Evolutionary conservation across 2,329 filamentous ascomycete species (phyloP), one percentile per base, ranked within the genome.

Genomic region (Colletotrichum sp.): DNA sequence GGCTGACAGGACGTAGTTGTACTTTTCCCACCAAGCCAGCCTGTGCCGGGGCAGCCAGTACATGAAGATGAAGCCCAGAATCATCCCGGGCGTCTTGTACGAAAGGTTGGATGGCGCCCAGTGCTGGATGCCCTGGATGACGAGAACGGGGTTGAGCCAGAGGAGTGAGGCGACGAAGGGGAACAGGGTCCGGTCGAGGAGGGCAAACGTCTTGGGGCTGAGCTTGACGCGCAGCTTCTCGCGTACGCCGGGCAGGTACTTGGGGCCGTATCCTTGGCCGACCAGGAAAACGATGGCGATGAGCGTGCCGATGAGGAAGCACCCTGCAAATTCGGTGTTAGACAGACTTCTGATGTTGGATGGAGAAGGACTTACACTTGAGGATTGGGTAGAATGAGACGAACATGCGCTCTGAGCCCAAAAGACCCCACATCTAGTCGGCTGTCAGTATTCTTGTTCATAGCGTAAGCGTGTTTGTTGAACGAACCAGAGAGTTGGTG

Each of bases 1-100:
- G 0, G 87, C 85, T 12, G 85, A 87, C 5, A 88, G 79, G 5
- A 87, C 83, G 78, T 87, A 88, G 79, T 88, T 88, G 80, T 88
- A 89, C 82, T 88, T 86, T 62, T 85, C 82, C 85, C 86, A 88
- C 85, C 86, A 88, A 2, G 86, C 85, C 64, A 85, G 77, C 15
- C 82, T 80, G 70, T 84, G 82, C 16, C 84, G 79, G 2, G 84
- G 84, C 3, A 88, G 78, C 80, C 83, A 86, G 79, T 86, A 86
- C 86, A 87, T 87, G 82, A 87, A 87, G 71, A 87, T 78, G 68
- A 82, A 86, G 1, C 82, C 82, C 44, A 88, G 77, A 19, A 86
- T 83, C 74, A 88, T 82, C 29, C 86, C 86, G 0, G 84, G 84
- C 22, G 86, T 87, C 79, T 86, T 86, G 82, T 87, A 87, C 15